Evolutionary conservation across 140 eudicot genomes (phyloP).

Genomic region (Bidens hawaiensis): DNA sequence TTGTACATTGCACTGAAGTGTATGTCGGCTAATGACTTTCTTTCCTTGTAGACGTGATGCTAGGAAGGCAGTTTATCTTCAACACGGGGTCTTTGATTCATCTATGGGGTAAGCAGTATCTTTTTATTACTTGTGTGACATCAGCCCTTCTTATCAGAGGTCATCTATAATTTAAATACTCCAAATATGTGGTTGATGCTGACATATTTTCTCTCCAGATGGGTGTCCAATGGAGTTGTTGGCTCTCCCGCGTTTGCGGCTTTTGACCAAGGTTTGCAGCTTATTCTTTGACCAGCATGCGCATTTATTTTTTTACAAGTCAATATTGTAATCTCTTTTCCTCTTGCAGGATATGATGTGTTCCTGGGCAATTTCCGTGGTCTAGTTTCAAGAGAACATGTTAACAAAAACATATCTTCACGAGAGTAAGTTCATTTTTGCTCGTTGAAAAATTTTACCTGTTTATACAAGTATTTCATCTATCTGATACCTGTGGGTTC

Average conservation of each 20-base stretch:
- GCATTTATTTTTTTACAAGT: not conserved
- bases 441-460: not conserved
- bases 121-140: not conserved
- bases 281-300: not conserved
- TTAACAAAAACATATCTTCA: conserved; percentile 73
- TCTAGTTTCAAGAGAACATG: conserved; percentile 86
- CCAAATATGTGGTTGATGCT: not conserved
- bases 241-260: conserved; percentile 99
- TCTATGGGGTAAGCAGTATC: conserved; percentile 86
- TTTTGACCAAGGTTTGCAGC: conserved; percentile 80
- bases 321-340: not conserved
- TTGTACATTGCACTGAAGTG: conserved; percentile 12
- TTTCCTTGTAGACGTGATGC: conserved; percentile 67
- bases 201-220: conserved; percentile 39
- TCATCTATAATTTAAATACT: not conserved
- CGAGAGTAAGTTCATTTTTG: conserved; percentile 64
- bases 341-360: conserved; percentile 81
- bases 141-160: not conserved
- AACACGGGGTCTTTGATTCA: conserved; percentile 93
- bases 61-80: conserved; percentile 81
- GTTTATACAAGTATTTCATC: not conserved
- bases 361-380: conserved; percentile 94
- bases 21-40: conserved; percentile 1
- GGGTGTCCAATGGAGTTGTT: conserved; percentile 98
- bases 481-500: not conserved